These are phyloP conservation scores for Pulveroboletus sp. DNA, from an alignment of 768 basidiomycete species.

Conservation along the genomic window DNA sequence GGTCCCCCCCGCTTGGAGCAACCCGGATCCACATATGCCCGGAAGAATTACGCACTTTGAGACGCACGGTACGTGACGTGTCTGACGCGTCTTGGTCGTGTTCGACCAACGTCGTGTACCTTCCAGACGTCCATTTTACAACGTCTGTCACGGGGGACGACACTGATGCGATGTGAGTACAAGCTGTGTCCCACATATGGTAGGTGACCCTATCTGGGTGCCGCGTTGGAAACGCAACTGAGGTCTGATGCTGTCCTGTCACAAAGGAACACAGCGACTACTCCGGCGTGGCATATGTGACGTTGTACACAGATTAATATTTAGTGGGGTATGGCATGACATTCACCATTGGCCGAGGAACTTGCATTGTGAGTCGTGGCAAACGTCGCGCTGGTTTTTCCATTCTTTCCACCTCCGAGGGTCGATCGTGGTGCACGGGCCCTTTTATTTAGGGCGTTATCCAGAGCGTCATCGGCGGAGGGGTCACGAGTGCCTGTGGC, in stretches of 20 bases:
- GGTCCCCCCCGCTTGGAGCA: too few species aligned
- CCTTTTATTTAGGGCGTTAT: too few species aligned
- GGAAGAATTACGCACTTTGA: conserved; percentile 49
- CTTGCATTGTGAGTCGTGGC: conserved; percentile 65
- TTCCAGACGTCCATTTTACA: conserved; percentile 79
- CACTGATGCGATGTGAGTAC: conserved; percentile 81
- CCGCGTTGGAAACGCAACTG: not conserved
- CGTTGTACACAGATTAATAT: conserved; percentile 57
- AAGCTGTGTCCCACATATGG: too few species aligned
- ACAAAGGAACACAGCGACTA: conserved; percentile 86
- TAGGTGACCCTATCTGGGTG: not conserved
- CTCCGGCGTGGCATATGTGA: conserved; percentile 86
- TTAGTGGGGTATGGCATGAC: conserved; percentile 86
- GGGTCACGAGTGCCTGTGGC: not conserved
- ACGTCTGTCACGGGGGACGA: conserved; percentile 90
- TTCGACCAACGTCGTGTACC: not conserved
- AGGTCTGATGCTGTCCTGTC: not conserved
- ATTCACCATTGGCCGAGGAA: conserved; percentile 89
- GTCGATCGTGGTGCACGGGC: too few species aligned
- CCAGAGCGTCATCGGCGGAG: too few species aligned
- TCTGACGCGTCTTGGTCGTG: not conserved
- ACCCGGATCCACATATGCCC: too few species aligned
- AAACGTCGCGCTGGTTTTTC: not conserved
- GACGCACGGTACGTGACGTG: conserved; percentile 45
- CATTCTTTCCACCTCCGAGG: not conserved